phyloP scores from a whole-genome alignment of 768 basidiomycete species.

The Amanita pallidorosea region DNA sequence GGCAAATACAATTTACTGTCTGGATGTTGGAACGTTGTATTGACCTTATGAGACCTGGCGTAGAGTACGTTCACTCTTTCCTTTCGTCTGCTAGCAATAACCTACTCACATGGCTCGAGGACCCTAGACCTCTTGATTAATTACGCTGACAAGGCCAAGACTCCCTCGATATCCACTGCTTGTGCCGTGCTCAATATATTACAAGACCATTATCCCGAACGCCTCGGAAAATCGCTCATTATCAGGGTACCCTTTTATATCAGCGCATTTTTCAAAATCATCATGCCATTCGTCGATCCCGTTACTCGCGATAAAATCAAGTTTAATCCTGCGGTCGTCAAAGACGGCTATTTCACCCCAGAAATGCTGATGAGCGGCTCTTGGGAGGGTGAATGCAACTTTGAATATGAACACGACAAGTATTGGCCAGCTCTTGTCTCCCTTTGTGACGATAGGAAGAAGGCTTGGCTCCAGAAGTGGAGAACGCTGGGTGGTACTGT shows the following conservation, averaged over 20 bases:
- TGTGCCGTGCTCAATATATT: slow-evolving; percentile 50
- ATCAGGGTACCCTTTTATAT: slow-evolving; percentile 76
- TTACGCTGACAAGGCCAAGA: slow-evolving; percentile 65
- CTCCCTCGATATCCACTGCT: slow-evolving; percentile 29
- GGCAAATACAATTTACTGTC: slow-evolving; percentile 64
- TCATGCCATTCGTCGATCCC: slow-evolving; percentile 77
- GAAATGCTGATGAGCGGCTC: slow-evolving; percentile 60
- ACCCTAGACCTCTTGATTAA: slow-evolving; percentile 65
- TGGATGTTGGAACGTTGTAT: slow-evolving; percentile 71
- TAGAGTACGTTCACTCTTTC: slow-evolving; percentile 45
- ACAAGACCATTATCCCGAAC: slow-evolving; percentile 80
- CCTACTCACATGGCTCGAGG: slow-evolving; percentile 21
- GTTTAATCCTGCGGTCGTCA: slow-evolving; percentile 59
- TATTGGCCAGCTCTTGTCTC: slow-evolving; percentile 64
- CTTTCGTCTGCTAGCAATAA: neutral
- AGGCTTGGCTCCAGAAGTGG: slow-evolving; percentile 52
- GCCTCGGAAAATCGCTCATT: slow-evolving; percentile 65
- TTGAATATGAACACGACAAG: slow-evolving; percentile 62
- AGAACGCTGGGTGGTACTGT: slow-evolving; percentile 51
- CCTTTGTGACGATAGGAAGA: slow-evolving; percentile 40
- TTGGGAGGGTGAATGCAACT: slow-evolving; percentile 60
- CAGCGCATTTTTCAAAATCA: slow-evolving; percentile 65
- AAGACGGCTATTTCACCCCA: slow-evolving; percentile 56
- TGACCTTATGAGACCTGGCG: slow-evolving; percentile 72
- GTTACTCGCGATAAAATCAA: slow-evolving; percentile 65